phyloP scores from a whole-genome alignment of 495 filamentous ascomycete species.

The Penicillium argentinense region DNA sequence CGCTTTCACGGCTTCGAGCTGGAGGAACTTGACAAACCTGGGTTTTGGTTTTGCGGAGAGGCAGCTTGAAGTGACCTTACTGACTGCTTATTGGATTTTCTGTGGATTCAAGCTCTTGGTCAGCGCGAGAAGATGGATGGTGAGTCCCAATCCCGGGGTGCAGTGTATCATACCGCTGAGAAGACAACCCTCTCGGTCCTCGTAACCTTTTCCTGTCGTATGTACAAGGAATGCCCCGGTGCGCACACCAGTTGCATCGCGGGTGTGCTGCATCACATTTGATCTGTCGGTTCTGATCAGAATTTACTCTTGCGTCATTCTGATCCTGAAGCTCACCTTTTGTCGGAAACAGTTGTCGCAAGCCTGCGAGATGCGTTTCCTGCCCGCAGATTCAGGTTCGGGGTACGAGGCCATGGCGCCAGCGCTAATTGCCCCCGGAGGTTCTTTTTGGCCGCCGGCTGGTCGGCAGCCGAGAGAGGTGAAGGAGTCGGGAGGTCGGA shows the following conservation, averaged over 20 bases:
- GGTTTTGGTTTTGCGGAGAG: background rate
- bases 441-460: no score
- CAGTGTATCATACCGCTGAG: background rate
- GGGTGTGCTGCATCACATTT: slow-evolving; percentile 4
- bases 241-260: slow-evolving; percentile 2
- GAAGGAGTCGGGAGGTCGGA: no score
- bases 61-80: background rate
- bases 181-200: background rate
- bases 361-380: background rate
- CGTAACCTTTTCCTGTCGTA: slow-evolving; percentile 3
- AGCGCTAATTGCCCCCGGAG: no score
- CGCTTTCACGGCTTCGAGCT: no score
- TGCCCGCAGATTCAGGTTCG: background rate
- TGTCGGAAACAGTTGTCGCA: slow-evolving; percentile 5
- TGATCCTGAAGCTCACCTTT: background rate
- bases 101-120: background rate
- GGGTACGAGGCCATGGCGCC: background rate
- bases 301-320: background rate
- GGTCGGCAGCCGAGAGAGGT: no score
- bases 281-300: background rate
- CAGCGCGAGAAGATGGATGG: background rate
- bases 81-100: background rate
- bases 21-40: background rate
- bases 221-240: slow-evolving; percentile 2
- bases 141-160: background rate